Conservation (phyloP, 2,329 filamentous ascomycete species). For the Aspergillus ochraceoroseus region DNA sequence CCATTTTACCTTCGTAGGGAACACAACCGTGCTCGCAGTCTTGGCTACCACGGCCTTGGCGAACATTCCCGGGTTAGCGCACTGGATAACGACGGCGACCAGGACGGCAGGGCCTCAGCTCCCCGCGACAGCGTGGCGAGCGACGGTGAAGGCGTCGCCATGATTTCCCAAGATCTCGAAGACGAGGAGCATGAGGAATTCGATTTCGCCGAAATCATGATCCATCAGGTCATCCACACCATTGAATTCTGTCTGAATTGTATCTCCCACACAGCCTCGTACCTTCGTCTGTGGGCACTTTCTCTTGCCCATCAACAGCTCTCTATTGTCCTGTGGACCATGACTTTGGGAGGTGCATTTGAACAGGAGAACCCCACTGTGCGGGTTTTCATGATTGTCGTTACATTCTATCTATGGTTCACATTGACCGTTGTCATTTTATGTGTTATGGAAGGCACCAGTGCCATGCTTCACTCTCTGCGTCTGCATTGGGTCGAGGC, state of each 20-base stretch:
- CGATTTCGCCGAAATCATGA: conserved; percentile 96
- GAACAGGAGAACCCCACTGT: conserved; percentile 55
- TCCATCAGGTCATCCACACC: conserved; percentile 97
- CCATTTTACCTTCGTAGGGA: conserved; percentile 92
- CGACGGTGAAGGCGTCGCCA: conserved; percentile 75
- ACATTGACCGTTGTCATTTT: conserved; percentile 72
- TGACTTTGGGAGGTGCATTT: conserved; percentile 83
- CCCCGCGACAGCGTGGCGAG: conserved; percentile 63
- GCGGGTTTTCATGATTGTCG: conserved; percentile 74
- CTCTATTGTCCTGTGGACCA: conserved; percentile 89
- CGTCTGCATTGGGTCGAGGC: conserved; percentile 95
- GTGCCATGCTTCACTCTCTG: conserved; percentile 88
- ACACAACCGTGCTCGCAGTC: conserved; percentile 79
- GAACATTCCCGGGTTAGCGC: conserved; percentile 85
- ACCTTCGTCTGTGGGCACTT: conserved; percentile 95
- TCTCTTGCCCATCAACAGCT: conserved; percentile 98
- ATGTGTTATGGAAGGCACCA: conserved; percentile 93
- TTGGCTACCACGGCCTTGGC: conserved; percentile 89
- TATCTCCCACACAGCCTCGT: conserved; percentile 96
- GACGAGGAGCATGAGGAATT: conserved; percentile 90
- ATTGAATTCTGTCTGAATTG: conserved; percentile 99
- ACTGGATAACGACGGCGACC: conserved; percentile 79
- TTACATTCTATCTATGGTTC: conserved; percentile 87
- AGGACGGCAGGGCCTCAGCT: conserved; percentile 57
- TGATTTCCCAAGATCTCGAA: conserved; percentile 79